Base-by-base conservation (phyloP, 2,329 filamentous ascomycete species). In the Fusarium sp. region DNA sequence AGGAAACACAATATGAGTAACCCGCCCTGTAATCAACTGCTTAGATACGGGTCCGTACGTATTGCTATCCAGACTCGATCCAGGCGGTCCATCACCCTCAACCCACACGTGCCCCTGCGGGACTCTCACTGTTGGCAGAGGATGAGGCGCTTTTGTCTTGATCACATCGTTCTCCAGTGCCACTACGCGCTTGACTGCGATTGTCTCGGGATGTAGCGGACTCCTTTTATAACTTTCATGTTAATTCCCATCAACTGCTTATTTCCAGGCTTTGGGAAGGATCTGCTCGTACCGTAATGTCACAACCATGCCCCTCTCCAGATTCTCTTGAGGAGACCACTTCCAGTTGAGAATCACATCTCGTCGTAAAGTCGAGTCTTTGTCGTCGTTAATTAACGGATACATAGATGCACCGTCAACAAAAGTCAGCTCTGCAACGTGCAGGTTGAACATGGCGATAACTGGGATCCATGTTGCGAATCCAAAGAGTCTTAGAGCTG, bases 31-130 rank as follows among this genome's bases (percentile, higher is more conserved):
- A 41, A 98, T 89, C 72, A 98, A 81, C 62, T 89, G 90, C 73
- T 90, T 90, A 31, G 93, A 92, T 54, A 97, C 90, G 8, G 96
- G 94, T 2, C 96, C 96, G 82, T 97, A 98, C 18, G 90, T 90
- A 83, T 98, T 97, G 82, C 95, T 98, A 84, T 99, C 96, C 68
- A 91, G 82, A 63, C 90, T 94, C 77, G 89, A 89, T 57, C 89
- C 87, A 76, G 90, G 89, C 77, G 89, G 89, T 18, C 93, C 94
- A 80, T 99, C 96, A 4, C 96, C 96, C 81, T 98, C 96, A 2
- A 99, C 90, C 96, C 96, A 99, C 35, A 98, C 88, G 84, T 98
- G 95, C 24, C 94, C 94, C 71, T 88, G 88, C 10, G 95, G 96
- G 28, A 99, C 89, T 71, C 88, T 87, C 51, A 93, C 85, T 14